phyloP scores from a whole-genome alignment of 495 filamentous ascomycete genomes.

The Xylaria sp. region DNA sequence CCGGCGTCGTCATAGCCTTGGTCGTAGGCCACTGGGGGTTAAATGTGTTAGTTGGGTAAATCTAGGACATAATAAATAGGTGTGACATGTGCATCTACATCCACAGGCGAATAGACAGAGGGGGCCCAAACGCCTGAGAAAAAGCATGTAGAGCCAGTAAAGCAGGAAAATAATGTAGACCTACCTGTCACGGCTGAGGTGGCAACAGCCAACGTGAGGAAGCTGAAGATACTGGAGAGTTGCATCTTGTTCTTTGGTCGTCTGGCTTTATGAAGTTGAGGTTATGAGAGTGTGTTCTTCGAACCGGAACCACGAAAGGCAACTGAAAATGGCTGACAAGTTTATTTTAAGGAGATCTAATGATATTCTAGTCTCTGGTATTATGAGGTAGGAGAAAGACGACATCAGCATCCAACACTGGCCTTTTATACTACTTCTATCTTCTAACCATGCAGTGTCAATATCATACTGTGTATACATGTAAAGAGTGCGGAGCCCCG shows the following conservation, averaged over 20 bases:
- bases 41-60: slow-evolving; percentile 27
- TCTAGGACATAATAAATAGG: not conserved
- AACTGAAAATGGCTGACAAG: not conserved
- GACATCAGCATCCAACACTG: not conserved
- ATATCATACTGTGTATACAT: not conserved
- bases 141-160: not conserved
- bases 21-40: slow-evolving; percentile 60
- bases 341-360: not conserved
- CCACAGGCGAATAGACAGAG: slow-evolving; percentile 30
- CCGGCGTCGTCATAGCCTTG: slow-evolving; percentile 60
- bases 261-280: not conserved
- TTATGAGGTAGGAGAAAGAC: not conserved
- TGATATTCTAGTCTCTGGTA: not conserved
- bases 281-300: slow-evolving; percentile 1
- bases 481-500: not conserved
- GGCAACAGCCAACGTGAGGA: slow-evolving; percentile 46
- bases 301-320: not conserved
- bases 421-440: slow-evolving; percentile 13
- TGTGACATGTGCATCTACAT: slow-evolving; percentile 15
- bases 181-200: slow-evolving; percentile 46
- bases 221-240: slow-evolving; percentile 52
- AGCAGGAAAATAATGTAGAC: slow-evolving; percentile 5
- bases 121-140: not conserved
- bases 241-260: slow-evolving; percentile 49
- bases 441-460: not conserved